Base-by-base conservation (phyloP, 2,329 filamentous ascomycete genomes). In the Aspergillus amoenus region DNA sequence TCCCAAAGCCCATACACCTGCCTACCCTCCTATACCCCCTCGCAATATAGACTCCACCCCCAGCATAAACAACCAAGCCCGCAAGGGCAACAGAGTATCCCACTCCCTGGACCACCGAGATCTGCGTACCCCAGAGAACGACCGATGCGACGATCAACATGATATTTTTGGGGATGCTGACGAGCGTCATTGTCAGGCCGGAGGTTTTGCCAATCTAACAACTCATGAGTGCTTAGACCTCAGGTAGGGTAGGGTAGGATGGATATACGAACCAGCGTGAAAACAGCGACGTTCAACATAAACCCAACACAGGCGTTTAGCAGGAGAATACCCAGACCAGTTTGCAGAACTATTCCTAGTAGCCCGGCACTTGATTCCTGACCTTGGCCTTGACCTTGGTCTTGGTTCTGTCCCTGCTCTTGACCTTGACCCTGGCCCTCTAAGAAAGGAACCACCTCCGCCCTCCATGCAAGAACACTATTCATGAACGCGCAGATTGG, bases 81-180 rank as follows among this genome's bases (percentile, higher is more conserved):
- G 75, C 76, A 40, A 86, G 78, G n/a, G 90, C 89, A 66, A 92
- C 83, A 66, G 78, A 75, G 79, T 93, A 93, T 61, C 90, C 90
- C 2, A 57, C 8, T 5, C 9, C 40, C 46, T 55, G 53, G 11
- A 55, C 12, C 1, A 12, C 12, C 11, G 53, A 49, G 7, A 55
- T n/a, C 2, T 18, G 27, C 18, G 89, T 90, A 59, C 82, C 79
- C 87, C 89, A 93, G 69, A 93, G 86, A 65, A 89, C 70, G 70
- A 93, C 87, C 48, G 88, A 90, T 53, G 84, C 81, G 56, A 83
- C 77, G 62, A 93, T 89, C 52, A 94, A 86, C 54, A 93, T 83
- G 58, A 93, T 91, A 70, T 91, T 89, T 76, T 93, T 94, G 67
- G 93, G 84, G 60, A 94, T 90, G 68, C 90, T 89, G 52, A 87